Conservation (phyloP, 1,284 basidiomycete genomes). For the Tylopilus sp. region DNA sequence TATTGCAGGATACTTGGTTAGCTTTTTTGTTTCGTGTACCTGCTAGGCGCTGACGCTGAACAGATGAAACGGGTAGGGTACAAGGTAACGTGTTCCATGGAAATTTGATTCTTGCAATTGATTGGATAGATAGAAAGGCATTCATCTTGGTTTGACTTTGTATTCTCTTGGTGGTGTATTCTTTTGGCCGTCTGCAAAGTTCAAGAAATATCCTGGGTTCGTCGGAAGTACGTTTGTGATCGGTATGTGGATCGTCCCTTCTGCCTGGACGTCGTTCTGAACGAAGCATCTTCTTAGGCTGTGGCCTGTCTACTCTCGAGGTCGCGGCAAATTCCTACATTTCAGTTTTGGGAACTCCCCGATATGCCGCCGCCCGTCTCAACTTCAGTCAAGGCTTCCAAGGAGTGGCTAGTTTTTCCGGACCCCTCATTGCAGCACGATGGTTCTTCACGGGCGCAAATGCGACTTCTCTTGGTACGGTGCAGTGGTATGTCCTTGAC, state of each 20-base stretch:
- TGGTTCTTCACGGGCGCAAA: slow-evolving; percentile 73
- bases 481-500: slow-evolving; percentile 55
- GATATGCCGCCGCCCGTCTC: slow-evolving; percentile 72
- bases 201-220: slow-evolving; percentile 65
- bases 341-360: slow-evolving; percentile 60
- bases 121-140: slow-evolving; percentile 44
- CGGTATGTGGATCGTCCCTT: slow-evolving; percentile 34
- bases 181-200: slow-evolving; percentile 79
- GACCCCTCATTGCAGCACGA: slow-evolving; percentile 73
- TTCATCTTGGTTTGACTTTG: slow-evolving; percentile 65
- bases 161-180: slow-evolving; percentile 74
- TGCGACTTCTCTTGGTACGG: slow-evolving; percentile 58
- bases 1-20: slow-evolving; percentile 53
- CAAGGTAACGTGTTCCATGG: slow-evolving; percentile 40
- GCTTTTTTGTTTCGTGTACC: slow-evolving; percentile 14
- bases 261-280: not conserved
- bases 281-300: slow-evolving; percentile 40
- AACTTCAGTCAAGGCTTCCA: slow-evolving; percentile 84
- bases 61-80: slow-evolving; percentile 60
- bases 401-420: slow-evolving; percentile 74
- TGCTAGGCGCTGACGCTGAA: slow-evolving; percentile 11
- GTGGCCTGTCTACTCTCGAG: slow-evolving; percentile 67
- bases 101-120: not conserved
- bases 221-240: slow-evolving; percentile 70
- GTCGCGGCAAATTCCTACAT: slow-evolving; percentile 82